Conservation (phyloP, 2,329 filamentous ascomycete species). For the Penicillium janthinellum region DNA sequence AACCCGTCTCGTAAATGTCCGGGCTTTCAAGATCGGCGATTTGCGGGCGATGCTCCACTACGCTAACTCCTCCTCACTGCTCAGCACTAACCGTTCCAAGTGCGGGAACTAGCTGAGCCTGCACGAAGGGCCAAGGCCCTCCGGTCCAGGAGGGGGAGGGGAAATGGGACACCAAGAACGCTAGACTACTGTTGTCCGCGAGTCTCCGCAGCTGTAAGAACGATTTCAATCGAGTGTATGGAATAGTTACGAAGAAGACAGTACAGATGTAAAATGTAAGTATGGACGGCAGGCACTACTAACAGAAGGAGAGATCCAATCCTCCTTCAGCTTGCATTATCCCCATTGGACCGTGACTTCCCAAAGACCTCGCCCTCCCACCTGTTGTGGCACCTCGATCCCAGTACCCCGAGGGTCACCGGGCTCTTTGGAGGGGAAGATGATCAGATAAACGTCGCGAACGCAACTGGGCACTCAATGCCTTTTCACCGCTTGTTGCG, state of each 20-base stretch:
- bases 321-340: neutral
- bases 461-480: slow-evolving; percentile 6
- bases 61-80: neutral
- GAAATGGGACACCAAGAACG: neutral
- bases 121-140: neutral
- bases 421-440: neutral
- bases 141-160: neutral
- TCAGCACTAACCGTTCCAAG: neutral
- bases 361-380: slow-evolving; percentile 4
- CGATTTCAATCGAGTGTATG: neutral
- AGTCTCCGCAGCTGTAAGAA: slow-evolving; percentile 17
- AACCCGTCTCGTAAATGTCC: slow-evolving; percentile 14
- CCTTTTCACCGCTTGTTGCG: slow-evolving; percentile 27
- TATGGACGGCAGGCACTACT: neutral
- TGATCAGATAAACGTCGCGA: slow-evolving; percentile 27
- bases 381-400: slow-evolving; percentile 13
- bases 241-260: neutral
- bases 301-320: neutral
- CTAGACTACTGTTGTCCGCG: slow-evolving; percentile 5
- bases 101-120: neutral
- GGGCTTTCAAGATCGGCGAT: slow-evolving; percentile 27
- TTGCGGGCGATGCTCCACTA: slow-evolving; percentile 26
- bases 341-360: slow-evolving; percentile 13
- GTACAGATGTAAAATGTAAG: neutral
- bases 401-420: slow-evolving; percentile 8